A percentile compares a stretch with the other conserved stretches of the same genome.
Evolutionary conservation across 129 eudicot species (phyloP).

Genomic region (Helichrysum umbraculigerum): DNA sequence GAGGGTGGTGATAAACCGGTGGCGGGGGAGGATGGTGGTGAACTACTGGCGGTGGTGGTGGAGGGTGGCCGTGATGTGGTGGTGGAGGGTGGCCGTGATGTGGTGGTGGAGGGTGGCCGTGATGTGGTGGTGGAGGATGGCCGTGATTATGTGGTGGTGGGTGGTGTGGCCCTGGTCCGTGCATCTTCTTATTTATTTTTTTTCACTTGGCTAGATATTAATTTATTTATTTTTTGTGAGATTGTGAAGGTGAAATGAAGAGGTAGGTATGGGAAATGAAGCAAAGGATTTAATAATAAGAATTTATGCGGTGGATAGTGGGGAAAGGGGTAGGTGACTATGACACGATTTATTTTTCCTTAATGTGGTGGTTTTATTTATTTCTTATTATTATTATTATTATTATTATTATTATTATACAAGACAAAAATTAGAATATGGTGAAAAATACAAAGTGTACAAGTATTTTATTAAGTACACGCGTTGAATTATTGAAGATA

Average conservation of each 20-base stretch:
- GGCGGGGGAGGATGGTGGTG: not conserved
- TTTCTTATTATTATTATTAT: too few species aligned
- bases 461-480: not conserved
- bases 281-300: not conserved
- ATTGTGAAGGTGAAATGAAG: not conserved
- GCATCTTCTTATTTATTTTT: not conserved
- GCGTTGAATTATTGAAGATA: not conserved
- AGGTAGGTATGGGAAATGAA: conserved; percentile 1
- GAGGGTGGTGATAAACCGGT: conserved; percentile 2
- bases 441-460: not conserved
- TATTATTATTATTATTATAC: too few species aligned
- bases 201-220: not conserved
- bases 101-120: not conserved
- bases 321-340: not conserved
- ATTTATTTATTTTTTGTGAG: not conserved
- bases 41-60: not conserved
- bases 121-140: not conserved
- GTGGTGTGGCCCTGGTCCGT: conserved; percentile 11
- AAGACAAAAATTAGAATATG: not conserved
- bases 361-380: not conserved
- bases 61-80: not conserved
- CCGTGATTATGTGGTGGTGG: not conserved
- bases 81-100: not conserved
- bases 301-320: not conserved
- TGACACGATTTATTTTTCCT: not conserved